These are phyloP conservation scores for Oemleria cerasiformis DNA, from an alignment of 306 rosid species.

Conservation along the genomic window DNA sequence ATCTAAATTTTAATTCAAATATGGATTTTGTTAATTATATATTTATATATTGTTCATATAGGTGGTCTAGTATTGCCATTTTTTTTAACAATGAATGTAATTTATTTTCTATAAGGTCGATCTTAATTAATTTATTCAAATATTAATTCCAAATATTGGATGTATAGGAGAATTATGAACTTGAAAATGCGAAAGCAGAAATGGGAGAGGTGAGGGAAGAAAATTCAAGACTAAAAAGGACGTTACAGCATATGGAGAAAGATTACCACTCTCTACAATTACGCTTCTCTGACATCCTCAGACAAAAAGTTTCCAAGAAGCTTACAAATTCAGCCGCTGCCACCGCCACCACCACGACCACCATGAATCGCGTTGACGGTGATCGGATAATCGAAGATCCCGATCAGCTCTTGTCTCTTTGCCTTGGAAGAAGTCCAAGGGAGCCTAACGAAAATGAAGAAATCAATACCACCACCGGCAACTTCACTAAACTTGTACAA, in stretches of 20 bases:
- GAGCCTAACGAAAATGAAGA: conserved; percentile 7
- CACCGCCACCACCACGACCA: too few species aligned
- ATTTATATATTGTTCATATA: too few species aligned
- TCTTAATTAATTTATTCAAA: too few species aligned
- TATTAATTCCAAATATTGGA: background rate
- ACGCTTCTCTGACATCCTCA: conserved; percentile 26
- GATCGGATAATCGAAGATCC: conserved; percentile 24
- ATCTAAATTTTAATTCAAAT: too few species aligned
- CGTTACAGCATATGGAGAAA: conserved; percentile 23
- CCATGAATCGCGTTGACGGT: background rate
- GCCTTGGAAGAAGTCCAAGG: conserved; percentile 39
- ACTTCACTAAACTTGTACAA: conserved; percentile 3
- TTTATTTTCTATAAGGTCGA: too few species aligned
- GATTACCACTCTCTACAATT: conserved; percentile 35
- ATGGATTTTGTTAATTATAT: too few species aligned
- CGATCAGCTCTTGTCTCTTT: conserved; percentile 34
- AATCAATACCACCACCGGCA: background rate
- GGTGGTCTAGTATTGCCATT: too few species aligned
- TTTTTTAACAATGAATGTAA: too few species aligned
- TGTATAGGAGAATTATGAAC: conserved; percentile 16
- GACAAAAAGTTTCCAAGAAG: conserved; percentile 19
- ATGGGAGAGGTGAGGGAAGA: conserved; percentile 31
- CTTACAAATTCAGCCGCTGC: background rate
- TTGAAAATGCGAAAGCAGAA: conserved; percentile 30
- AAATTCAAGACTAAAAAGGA: conserved; percentile 25